phyloP scores from a whole-genome alignment of 164 flowering plant species.

The Chloranthus sessilifolius region DNA sequence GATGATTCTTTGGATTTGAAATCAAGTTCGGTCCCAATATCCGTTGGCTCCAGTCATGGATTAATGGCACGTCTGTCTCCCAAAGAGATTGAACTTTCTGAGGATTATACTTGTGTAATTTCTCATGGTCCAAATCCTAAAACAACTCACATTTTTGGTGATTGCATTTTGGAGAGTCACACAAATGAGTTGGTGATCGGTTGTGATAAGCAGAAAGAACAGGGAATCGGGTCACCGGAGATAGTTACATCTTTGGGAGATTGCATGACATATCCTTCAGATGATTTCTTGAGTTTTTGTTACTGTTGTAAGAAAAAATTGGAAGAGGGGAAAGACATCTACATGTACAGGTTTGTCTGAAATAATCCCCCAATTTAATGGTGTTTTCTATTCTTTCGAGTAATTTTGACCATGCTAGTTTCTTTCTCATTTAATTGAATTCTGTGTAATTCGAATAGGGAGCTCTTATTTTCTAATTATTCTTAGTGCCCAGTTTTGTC shows the following conservation, averaged over 20 bases:
- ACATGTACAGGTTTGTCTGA: constrained; percentile 87
- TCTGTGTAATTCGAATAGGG: too few relatives aligned
- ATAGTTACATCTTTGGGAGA: too few relatives aligned
- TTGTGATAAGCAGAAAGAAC: constrained; percentile 19
- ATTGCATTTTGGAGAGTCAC: constrained; percentile 67
- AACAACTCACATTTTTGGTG: constrained; percentile 77
- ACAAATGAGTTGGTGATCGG: constrained; percentile 30
- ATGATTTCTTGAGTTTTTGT: constrained; percentile 67
- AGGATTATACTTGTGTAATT: constrained; percentile 76
- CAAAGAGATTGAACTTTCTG: constrained; percentile 70
- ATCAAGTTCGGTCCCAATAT: constrained; percentile 21
- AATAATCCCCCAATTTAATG: too few relatives aligned
- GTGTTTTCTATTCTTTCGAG: neutral
- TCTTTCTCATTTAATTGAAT: too few relatives aligned
- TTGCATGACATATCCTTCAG: constrained; percentile 43
- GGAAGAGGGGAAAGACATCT: constrained; percentile 70
- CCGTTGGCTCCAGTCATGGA: constrained; percentile 20
- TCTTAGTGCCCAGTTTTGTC: too few relatives aligned
- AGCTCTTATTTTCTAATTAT: too few relatives aligned
- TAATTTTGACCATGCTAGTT: too few relatives aligned
- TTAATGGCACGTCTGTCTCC: constrained; percentile 37
- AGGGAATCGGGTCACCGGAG: constrained; percentile 13
- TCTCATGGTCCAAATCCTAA: constrained; percentile 77
- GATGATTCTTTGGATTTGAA: constrained; percentile 17
- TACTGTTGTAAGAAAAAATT: constrained; percentile 67